Evolutionary conservation across 78 protist species (phyloP).

Genomic region (Cavenderia fasciculata): DNA sequence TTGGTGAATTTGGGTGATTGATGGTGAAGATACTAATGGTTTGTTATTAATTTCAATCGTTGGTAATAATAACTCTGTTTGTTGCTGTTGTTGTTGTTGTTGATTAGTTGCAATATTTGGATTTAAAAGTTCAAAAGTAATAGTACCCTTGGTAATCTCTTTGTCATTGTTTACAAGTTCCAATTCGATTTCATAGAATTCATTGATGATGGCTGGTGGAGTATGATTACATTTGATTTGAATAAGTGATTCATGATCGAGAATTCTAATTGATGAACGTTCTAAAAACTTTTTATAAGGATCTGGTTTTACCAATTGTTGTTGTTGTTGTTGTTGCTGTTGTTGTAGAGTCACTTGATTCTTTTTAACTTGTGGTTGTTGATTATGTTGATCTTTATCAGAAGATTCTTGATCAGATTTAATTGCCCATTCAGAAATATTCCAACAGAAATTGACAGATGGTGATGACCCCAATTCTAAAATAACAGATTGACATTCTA

Average conservation of each 20-base stretch:
- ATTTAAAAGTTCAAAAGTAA: conserved; percentile 40
- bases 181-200: conserved; percentile 59
- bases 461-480: conserved; percentile 26
- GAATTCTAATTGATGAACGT: conserved; percentile 71
- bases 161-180: conserved; percentile 62
- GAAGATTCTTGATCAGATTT: conserved; percentile 68
- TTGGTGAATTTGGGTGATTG: no score
- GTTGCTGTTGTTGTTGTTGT: conserved; percentile 10
- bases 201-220: conserved; percentile 68
- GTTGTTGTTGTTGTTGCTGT: background rate
- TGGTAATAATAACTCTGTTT: no score
- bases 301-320: conserved; percentile 11
- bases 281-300: conserved; percentile 76
- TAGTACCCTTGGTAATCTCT: conserved; percentile 47
- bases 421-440: conserved; percentile 73
- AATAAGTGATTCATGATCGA: conserved; percentile 72
- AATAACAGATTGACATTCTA: conserved; percentile 57
- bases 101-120: background rate
- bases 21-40: no score
- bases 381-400: conserved; percentile 1
- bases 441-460: conserved; percentile 52
- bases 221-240: conserved; percentile 65
- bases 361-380: background rate
- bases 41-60: no score
- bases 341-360: background rate